phyloP scores from a whole-genome alignment of 306 rosid genomes.

The Astragalus membranaceus region DNA sequence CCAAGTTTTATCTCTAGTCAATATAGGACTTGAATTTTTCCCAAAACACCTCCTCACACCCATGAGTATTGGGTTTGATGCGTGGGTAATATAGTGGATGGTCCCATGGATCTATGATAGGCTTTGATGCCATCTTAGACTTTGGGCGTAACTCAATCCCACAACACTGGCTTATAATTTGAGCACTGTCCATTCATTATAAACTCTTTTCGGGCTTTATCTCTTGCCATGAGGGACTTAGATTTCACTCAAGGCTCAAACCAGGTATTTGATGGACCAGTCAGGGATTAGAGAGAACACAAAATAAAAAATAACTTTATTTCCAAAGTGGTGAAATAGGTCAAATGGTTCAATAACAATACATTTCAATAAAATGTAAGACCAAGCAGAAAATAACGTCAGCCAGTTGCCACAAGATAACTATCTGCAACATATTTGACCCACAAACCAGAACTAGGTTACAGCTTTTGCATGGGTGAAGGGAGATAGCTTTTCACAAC shows the following conservation, averaged over 20 bases:
- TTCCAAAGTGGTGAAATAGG: not conserved
- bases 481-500: not conserved
- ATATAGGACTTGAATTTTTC: too few species aligned
- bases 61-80: too few species aligned
- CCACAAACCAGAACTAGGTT: not conserved
- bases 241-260: not conserved
- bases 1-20: too few species aligned
- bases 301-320: not conserved
- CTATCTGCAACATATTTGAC: slow-evolving; percentile 5
- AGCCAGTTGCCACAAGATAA: slow-evolving; percentile 3
- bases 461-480: not conserved
- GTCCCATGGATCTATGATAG: too few species aligned
- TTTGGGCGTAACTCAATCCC: too few species aligned
- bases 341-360: not conserved
- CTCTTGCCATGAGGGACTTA: too few species aligned
- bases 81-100: too few species aligned
- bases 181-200: too few species aligned
- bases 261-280: not conserved
- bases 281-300: not conserved
- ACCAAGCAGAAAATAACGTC: not conserved
- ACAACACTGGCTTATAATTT: too few species aligned
- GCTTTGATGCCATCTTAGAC: too few species aligned
- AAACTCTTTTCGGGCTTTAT: too few species aligned
- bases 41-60: too few species aligned
- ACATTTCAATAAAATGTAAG: not conserved